phyloP scores from a whole-genome alignment of 2,329 filamentous ascomycete species.

The Ophiostoma piceae region DNA sequence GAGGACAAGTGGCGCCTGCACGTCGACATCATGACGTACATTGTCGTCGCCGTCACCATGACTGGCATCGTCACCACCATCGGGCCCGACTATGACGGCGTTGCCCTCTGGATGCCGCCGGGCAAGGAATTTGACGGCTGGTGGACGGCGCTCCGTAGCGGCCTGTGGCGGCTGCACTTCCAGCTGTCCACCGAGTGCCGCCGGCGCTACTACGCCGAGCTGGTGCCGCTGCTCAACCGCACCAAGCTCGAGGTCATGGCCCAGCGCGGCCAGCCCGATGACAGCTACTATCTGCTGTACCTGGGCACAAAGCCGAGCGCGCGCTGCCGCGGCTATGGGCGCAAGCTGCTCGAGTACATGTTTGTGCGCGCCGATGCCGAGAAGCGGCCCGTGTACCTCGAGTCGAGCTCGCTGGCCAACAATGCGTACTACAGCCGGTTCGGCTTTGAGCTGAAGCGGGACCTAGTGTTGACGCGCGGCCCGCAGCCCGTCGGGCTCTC shows the following conservation, averaged over 20 bases:
- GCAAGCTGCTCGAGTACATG: slow-evolving; percentile 65
- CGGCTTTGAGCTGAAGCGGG: slow-evolving; percentile 62
- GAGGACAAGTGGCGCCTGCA: slow-evolving; percentile 72
- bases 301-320: slow-evolving; percentile 68
- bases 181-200: slow-evolving; percentile 67
- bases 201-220: slow-evolving; percentile 69
- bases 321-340: slow-evolving; percentile 67
- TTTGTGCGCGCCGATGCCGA: slow-evolving; percentile 63
- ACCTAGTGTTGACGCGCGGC: slow-evolving; percentile 58
- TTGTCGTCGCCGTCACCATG: slow-evolving; percentile 68
- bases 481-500: slow-evolving; percentile 59
- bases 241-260: slow-evolving; percentile 67
- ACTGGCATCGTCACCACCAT: slow-evolving; percentile 69
- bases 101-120: slow-evolving; percentile 76
- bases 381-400: slow-evolving; percentile 66
- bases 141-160: slow-evolving; percentile 65
- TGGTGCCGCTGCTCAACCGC: slow-evolving; percentile 67
- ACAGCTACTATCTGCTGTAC: slow-evolving; percentile 76
- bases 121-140: slow-evolving; percentile 68
- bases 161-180: slow-evolving; percentile 72
- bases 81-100: slow-evolving; percentile 69
- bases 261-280: slow-evolving; percentile 37
- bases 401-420: slow-evolving; percentile 67
- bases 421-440: slow-evolving; percentile 68
- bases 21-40: slow-evolving; percentile 69